These are phyloP conservation scores for Danielozyma ontarioensis DNA, from an alignment of 805 yeast species.

Conservation along the genomic window DNA sequence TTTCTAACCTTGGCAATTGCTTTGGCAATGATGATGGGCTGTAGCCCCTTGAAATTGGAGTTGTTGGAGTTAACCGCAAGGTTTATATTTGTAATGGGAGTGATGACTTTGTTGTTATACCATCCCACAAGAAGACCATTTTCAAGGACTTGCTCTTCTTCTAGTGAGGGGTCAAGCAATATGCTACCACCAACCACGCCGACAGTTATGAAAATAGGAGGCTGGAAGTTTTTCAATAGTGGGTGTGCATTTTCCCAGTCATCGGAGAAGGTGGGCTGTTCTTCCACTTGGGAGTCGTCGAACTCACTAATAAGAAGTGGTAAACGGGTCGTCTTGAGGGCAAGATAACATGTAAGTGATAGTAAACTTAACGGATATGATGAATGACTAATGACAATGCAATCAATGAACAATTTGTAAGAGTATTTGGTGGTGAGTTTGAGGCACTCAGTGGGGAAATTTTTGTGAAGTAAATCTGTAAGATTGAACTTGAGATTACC, in stretches of 20 bases:
- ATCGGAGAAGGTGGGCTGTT: conserved; percentile 86
- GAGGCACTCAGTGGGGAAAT: conserved; percentile 50
- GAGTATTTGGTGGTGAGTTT: conserved; percentile 69
- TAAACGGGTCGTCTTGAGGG: conserved; percentile 69
- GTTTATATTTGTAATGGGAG: conserved; percentile 71
- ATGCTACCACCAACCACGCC: conserved; percentile 69
- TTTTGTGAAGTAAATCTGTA: conserved; percentile 45
- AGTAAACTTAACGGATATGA: conserved; percentile 79
- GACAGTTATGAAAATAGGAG: conserved; percentile 72
- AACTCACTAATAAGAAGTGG: conserved; percentile 69
- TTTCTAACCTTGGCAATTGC: conserved; percentile 55
- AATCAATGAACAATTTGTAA: conserved; percentile 74
- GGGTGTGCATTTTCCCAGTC: conserved; percentile 65
- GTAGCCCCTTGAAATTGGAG: conserved; percentile 51
- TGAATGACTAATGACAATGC: conserved; percentile 68
- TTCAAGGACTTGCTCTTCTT: conserved; percentile 84
- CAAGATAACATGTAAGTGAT: conserved; percentile 76
- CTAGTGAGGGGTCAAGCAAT: conserved; percentile 80
- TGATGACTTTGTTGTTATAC: conserved; percentile 57
- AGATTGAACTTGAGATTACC: conserved; percentile 59
- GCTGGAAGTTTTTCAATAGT: conserved; percentile 45
- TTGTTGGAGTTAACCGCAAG: conserved; percentile 47
- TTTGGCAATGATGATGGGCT: conserved; percentile 40
- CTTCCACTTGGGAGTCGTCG: conserved; percentile 65
- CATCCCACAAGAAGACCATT: conserved; percentile 75